Evolutionary conservation across 2,329 filamentous ascomycete species (phyloP), one percentile per base, ranked within the genome.

Genomic region (Canariomyces notabilis): DNA sequence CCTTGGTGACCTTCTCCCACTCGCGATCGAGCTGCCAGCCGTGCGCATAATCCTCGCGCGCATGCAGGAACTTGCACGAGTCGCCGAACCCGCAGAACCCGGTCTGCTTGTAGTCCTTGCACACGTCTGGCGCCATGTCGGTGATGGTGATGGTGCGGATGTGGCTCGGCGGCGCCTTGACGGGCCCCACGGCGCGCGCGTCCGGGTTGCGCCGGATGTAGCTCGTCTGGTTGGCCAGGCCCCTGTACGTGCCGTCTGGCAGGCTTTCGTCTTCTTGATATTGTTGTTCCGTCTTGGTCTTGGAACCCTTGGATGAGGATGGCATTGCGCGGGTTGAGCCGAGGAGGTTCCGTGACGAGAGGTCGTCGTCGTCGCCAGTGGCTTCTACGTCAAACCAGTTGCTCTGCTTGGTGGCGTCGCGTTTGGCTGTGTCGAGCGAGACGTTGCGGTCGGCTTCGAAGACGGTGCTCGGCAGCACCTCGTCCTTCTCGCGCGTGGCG

Each of bases 11-110:
- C 29, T 80, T 84, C 62, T 98, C 93, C 93, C 93, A 98, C 39
- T 97, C 91, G 42, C 79, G 77, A 65, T 98, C 93, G 4, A 98
- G 75, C 64, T 97, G 89, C 93, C 93, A 98, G 2, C 93, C 93
- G 62, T 90, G 85, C 58, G 91, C 89, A 62, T 88, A 85, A 64
- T 89, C 85, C 59, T 87, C 83, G 48, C 87, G 73, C 5, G 80
- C 80, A 60, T 93, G 87, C 0, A 89, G 61, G 61, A 83, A 93
- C 60, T 89, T 95, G 71, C 90, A 95, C 51, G 76, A 82, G 62
- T 93, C 87, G 21, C 86, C 84, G 53, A 83, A 86, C 2, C 82
- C 81, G 57, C 79, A 85, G 61, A 81, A 82, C 0, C 79, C 82
- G 18, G 70, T 87, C 54, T 59, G 53, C 48, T 67, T 66, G 47